A percentile compares a stretch with the other conserved stretches of the same genome.
These are phyloP conservation scores for Zymoseptoria pseudotritici DNA, from an alignment of 2,329 filamentous ascomycete species.

Conservation along the genomic window DNA sequence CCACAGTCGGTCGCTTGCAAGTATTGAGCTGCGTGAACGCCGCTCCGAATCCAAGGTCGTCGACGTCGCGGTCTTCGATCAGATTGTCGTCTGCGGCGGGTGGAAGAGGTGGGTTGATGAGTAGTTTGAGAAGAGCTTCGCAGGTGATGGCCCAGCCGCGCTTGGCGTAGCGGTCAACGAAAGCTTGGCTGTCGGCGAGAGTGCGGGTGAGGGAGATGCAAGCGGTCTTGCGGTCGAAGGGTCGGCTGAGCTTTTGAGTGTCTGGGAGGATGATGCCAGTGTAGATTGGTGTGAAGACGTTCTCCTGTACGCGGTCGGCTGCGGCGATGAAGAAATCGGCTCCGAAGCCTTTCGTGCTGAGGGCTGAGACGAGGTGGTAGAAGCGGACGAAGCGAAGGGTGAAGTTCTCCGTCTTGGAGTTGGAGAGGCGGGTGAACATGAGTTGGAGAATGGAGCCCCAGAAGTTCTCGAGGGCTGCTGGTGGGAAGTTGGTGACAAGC, in stretches of 20 bases:
- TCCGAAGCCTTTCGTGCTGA: constrained; percentile 72
- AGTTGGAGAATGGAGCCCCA: constrained; percentile 74
- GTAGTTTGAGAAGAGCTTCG: constrained; percentile 77
- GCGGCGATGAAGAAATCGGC: constrained; percentile 85
- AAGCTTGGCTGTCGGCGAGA: constrained; percentile 74
- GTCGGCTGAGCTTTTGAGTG: constrained; percentile 79
- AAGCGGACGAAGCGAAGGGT: constrained; percentile 84
- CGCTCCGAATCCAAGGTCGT: constrained; percentile 90
- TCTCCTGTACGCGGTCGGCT: constrained; percentile 71
- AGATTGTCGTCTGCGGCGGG: constrained; percentile 62
- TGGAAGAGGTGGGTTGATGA: constrained; percentile 77
- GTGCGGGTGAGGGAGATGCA: constrained; percentile 92
- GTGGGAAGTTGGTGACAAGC: constrained; percentile 64
- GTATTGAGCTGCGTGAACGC: constrained; percentile 92
- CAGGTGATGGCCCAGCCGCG: constrained; percentile 91
- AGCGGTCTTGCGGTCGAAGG: constrained; percentile 85
- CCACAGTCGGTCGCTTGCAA: constrained; percentile 64
- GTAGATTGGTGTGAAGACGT: constrained; percentile 78
- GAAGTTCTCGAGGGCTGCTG: constrained; percentile 67
- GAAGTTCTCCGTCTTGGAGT: constrained; percentile 73
- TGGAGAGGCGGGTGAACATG: constrained; percentile 65
- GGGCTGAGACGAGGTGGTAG: constrained; percentile 83
- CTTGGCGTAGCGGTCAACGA: constrained; percentile 60
- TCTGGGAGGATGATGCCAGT: constrained; percentile 77
- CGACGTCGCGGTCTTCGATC: constrained; percentile 81